Conservation (phyloP, 2,329 filamentous ascomycete species). For the Apiospora pterosperma region DNA sequence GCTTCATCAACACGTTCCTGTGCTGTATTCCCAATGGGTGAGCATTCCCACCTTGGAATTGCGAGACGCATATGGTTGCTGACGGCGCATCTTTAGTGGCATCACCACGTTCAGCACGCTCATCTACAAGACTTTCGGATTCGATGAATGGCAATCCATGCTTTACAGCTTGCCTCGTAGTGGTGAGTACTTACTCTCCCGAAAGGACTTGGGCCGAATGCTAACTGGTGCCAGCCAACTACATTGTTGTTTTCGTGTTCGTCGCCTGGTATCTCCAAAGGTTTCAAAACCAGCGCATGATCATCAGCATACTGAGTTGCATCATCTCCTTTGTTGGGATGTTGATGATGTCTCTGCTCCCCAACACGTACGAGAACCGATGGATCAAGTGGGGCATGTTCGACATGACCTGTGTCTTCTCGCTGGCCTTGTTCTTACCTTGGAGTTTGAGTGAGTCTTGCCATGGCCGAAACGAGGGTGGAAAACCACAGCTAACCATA, state of each 20-base stretch:
- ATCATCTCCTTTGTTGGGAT: slow-evolving; percentile 16
- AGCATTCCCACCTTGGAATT: too few relatives aligned
- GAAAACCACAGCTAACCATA: too few relatives aligned
- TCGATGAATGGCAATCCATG: slow-evolving; percentile 8
- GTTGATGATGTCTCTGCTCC: slow-evolving; percentile 17
- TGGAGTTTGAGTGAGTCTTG: slow-evolving; percentile 30
- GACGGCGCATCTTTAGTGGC: too few relatives aligned
- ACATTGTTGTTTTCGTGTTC: too few relatives aligned
- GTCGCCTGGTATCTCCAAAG: too few relatives aligned
- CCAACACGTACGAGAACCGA: slow-evolving; percentile 24
- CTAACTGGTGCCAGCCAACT: slow-evolving; percentile 22
- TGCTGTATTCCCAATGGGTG: slow-evolving; percentile 30
- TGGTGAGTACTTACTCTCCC: slow-evolving; percentile 6
- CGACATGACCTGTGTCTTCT: slow-evolving; percentile 23
- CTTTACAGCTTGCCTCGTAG: not conserved
- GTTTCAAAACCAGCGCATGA: too few relatives aligned
- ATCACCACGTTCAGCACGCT: slow-evolving; percentile 29
- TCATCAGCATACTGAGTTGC: too few relatives aligned
- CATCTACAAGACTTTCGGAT: slow-evolving; percentile 30
- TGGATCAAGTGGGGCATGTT: slow-evolving; percentile 32
- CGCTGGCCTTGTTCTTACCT: slow-evolving; percentile 22
- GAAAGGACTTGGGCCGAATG: slow-evolving; percentile 23
- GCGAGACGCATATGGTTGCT: too few relatives aligned
- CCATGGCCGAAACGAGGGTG: too few relatives aligned
- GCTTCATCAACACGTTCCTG: slow-evolving; percentile 31